Base-by-base conservation (phyloP, 257 asterid species). In the Jacaranda copaia region DNA sequence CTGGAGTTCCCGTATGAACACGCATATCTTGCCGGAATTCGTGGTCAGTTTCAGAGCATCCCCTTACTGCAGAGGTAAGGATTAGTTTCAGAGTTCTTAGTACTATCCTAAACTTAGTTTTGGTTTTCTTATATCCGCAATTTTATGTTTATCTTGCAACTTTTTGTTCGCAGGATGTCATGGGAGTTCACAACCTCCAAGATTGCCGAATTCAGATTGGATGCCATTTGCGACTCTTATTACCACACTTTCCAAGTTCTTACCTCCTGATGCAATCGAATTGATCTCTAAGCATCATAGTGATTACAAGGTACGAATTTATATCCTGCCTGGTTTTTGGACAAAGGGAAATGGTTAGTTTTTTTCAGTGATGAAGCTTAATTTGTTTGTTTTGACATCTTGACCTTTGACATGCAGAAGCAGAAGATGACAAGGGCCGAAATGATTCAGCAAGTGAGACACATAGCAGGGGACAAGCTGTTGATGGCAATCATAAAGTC, bases 11-110 rank as follows among this genome's bases (percentile, higher is more conserved):
- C 79, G 82, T 71, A 79, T 89, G 84, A 91, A 89, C 77, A 81
- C 94, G 14, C 94, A 78, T 74, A 79, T 91, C 63, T 83, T 89
- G 79, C 94, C 96, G 0, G 91, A 89, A 49, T 89, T 74, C 16
- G 61, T 89, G 5, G 77, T 91, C 77, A 83, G 86, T 64, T 87
- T 91, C 81, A 77, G 87, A 67, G 78, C 79, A 52, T 66, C 83
- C 10, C 15, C 83, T 60, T 14, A 4, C 49, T 5, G 16, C 76
- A 73, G 57, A 80, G 92, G 91, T 88, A 74, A 78, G 80, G 58
- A 16, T 58, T 65, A 1, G 46, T 40, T 61, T 63, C 49, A 16
- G 15, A 45, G 43, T 45, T 45, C 20, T 53, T 16, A 1, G 32
- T 8, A 20, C 8, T 18, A 10, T 46, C 9, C 9, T 20, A 38